Evolutionary conservation across 2,329 filamentous ascomycete species (phyloP).

Genomic region (Curvularia spicifera): DNA sequence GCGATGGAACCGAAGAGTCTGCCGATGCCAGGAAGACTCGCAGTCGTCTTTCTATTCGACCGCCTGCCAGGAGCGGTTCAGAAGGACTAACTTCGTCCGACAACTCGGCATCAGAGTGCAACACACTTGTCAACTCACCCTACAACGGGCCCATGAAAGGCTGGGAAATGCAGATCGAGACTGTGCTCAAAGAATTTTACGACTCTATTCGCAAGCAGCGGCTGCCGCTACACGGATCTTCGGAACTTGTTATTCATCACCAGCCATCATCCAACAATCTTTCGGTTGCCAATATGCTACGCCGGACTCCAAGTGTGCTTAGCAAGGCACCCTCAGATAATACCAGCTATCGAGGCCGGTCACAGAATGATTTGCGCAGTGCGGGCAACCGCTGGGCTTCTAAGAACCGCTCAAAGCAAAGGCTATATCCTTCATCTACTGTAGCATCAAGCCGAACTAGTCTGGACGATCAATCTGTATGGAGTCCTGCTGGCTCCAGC

Average conservation of each 20-base stretch:
- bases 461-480: conserved; percentile 89
- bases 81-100: conserved; percentile 47
- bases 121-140: conserved; percentile 76
- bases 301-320: conserved; percentile 85
- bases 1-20: conserved; percentile 41
- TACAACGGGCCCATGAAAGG: conserved; percentile 76
- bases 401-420: conserved; percentile 82
- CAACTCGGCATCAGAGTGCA: conserved; percentile 61
- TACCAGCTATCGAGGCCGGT: conserved; percentile 73
- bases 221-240: conserved; percentile 82
- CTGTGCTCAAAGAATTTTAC: conserved; percentile 92
- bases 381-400: conserved; percentile 77
- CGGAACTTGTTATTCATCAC: conserved; percentile 56
- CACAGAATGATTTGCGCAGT: conserved; percentile 65
- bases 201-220: conserved; percentile 83
- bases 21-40: conserved; percentile 46
- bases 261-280: conserved; percentile 65
- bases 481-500: conserved; percentile 90
- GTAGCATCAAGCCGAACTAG: conserved; percentile 92
- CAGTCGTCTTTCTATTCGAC: conserved; percentile 54
- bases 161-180: conserved; percentile 90
- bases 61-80: conserved; percentile 46
- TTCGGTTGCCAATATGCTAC: conserved; percentile 74
- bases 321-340: conserved; percentile 92
- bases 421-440: conserved; percentile 76